phyloP scores from a whole-genome alignment of 495 filamentous ascomycete species.

The Aspergillus asperescens region DNA sequence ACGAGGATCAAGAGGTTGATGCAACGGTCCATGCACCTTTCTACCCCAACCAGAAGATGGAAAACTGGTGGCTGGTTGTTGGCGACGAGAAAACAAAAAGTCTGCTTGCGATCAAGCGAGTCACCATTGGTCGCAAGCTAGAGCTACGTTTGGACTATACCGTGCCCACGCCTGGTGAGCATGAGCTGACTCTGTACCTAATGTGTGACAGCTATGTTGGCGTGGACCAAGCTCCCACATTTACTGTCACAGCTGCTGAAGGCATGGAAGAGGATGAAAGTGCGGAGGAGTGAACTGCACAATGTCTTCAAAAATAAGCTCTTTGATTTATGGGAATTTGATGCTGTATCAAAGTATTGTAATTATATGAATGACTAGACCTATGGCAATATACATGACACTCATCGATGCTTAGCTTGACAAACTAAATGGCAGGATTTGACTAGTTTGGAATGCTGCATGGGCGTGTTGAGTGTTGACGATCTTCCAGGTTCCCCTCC shows the following conservation, averaged over 20 bases:
- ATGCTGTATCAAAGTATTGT: conserved; percentile 20
- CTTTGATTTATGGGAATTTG: conserved; percentile 16
- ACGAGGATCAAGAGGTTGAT: conserved; percentile 70
- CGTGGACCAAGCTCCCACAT: conserved; percentile 90
- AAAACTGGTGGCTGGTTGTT: conserved; percentile 96
- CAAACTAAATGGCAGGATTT: too few species aligned
- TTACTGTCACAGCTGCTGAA: conserved; percentile 78
- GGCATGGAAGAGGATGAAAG: conserved; percentile 94
- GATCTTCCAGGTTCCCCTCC: not conserved
- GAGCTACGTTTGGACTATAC: conserved; percentile 82
- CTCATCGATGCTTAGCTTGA: too few species aligned
- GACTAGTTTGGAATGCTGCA: too few species aligned
- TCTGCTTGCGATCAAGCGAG: conserved; percentile 86
- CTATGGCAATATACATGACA: not conserved
- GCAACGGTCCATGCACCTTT: conserved; percentile 91
- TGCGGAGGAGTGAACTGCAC: conserved; percentile 64
- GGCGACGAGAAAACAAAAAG: conserved; percentile 81
- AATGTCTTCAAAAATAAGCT: not conserved
- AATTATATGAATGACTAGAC: conserved; percentile 18
- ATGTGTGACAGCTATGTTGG: conserved; percentile 98
- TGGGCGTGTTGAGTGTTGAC: too few species aligned
- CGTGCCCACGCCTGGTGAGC: conserved; percentile 75
- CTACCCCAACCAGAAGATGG: conserved; percentile 88
- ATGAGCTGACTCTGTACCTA: conserved; percentile 85
- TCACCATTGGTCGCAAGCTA: conserved; percentile 75